phyloP scores from a whole-genome alignment of 768 basidiomycete species.

The Jaapia argillacea region DNA sequence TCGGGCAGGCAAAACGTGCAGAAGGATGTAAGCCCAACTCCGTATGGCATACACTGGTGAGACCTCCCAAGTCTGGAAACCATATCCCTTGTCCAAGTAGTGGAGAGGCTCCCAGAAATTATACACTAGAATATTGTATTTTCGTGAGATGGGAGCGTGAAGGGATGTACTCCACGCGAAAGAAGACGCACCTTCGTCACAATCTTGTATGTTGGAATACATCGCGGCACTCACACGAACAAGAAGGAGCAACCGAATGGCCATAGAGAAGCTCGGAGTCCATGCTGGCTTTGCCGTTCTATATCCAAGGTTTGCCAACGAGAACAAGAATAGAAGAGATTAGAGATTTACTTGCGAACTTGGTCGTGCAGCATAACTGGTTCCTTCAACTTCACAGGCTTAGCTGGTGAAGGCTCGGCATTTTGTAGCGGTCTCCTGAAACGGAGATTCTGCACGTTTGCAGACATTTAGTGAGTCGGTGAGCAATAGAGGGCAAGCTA shows the following conservation, averaged over 20 bases:
- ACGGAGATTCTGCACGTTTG: background rate
- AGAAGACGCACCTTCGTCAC: constrained; percentile 85
- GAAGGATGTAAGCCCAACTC: constrained; percentile 87
- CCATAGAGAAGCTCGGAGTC: constrained; percentile 76
- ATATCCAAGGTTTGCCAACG: constrained; percentile 6
- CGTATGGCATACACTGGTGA: constrained; percentile 87
- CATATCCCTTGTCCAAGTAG: constrained; percentile 75
- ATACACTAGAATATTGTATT: constrained; percentile 63
- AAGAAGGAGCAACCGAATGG: constrained; percentile 75
- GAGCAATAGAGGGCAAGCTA: no score
- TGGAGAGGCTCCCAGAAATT: constrained; percentile 99
- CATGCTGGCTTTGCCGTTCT: constrained; percentile 73
- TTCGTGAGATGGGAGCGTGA: background rate
- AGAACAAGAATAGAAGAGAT: background rate
- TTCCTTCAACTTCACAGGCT: no score
- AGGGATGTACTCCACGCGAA: no score
- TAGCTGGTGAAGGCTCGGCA: background rate
- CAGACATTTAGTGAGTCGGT: no score
- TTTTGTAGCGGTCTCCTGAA: background rate
- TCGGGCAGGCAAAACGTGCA: constrained; percentile 65
- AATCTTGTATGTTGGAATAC: constrained; percentile 93
- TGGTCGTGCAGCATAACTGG: constrained; percentile 80
- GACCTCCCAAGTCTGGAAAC: constrained; percentile 98
- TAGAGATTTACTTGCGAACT: constrained; percentile 46
- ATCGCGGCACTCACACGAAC: constrained; percentile 79